Percentiles rank a stretch among this genome's conserved stretches.
Evolutionary conservation across 306 rosid species (phyloP).

Genomic region (Gynostemma pentaphyllum): DNA sequence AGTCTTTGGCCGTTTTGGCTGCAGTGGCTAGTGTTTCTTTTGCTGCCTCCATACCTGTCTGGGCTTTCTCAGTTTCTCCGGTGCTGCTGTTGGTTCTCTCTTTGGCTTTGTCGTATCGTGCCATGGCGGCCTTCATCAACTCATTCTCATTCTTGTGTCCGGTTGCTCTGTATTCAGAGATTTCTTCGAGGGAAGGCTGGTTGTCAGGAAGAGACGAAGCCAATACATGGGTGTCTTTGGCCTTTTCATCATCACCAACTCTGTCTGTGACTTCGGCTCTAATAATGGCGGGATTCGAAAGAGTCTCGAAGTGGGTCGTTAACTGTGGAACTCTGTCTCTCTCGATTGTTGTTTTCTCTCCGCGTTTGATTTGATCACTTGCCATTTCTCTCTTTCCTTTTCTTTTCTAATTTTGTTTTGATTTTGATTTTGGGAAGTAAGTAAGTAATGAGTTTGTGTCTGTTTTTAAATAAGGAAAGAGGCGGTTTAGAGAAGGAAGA

Average conservation of each 20-base stretch:
- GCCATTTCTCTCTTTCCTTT: constrained; percentile 28
- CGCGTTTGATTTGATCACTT: constrained; percentile 33
- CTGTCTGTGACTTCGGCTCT: background rate
- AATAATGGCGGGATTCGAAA: constrained; percentile 7
- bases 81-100: constrained; percentile 23
- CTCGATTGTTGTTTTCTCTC: constrained; percentile 31
- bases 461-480: background rate
- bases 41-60: constrained; percentile 22
- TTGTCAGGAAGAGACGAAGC: constrained; percentile 33
- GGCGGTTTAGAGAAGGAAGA: background rate
- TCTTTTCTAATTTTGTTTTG: background rate
- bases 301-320: constrained; percentile 43
- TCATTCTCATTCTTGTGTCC: constrained; percentile 36
- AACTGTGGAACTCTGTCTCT: constrained; percentile 42
- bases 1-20: constrained; percentile 24
- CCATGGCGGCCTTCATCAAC: constrained; percentile 30
- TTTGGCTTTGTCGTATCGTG: constrained; percentile 28
- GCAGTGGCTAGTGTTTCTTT: constrained; percentile 25
- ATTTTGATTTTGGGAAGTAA: background rate
- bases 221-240: constrained; percentile 23
- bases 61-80: constrained; percentile 15
- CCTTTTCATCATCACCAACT: constrained; percentile 3
- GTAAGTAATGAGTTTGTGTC: background rate
- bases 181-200: constrained; percentile 9
- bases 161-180: constrained; percentile 4